Evolutionary conservation across 371 early-diverging fungal genomes (phyloP), one percentile per base, ranked within the genome.

Genomic region (Choanephora cucurbitarum): DNA sequence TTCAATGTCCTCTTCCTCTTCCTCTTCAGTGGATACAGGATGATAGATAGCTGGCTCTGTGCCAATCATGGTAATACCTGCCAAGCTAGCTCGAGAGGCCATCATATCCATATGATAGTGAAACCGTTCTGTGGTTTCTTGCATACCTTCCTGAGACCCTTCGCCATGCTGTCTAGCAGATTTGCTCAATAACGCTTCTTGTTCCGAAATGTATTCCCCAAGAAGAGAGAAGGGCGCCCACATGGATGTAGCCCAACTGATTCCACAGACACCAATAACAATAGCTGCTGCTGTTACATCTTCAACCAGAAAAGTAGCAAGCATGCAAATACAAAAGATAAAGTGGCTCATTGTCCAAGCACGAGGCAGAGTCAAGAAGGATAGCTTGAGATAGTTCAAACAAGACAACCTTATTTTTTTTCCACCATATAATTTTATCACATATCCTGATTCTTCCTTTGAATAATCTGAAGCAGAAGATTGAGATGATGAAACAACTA

Each of bases 191-290:
- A 28, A 28, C 28, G 28, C 3, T 28, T 79, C 74, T 48, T 60
- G 65, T 41, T 79, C 75, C 8, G 84, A 76, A 19, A 93, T 82
- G 60, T 79, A 82, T 68, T 94, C 93, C n/a, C 94, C 95, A 33
- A 97, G 66, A 8, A 97, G 75, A 0, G 95, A 87, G 62, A 94
- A 95, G 1, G 97, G 97, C 0, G 91, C 90, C 96, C 96, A 97
- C 83, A 90, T 87, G 14, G 87, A 80, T 15, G 92, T 80, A 3
- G 92, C 91, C 96, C 96, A 96, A 5, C 91, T 81, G 22, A 95
- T 66, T 1, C 96, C 95, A 52, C 86, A 84, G 2, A 79, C 48
- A 2, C 89, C 87, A 55, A 96, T 86, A 9, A 95, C 59, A 24
- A 84, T 46, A 3, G 80, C 76, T 5, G 80, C 80, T 5, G 79